Percentiles rank a stretch among this genome's conserved stretches.
Conservation (phyloP, 2,329 filamentous ascomycete species). For the Dactylonectria macrodidyma region DNA sequence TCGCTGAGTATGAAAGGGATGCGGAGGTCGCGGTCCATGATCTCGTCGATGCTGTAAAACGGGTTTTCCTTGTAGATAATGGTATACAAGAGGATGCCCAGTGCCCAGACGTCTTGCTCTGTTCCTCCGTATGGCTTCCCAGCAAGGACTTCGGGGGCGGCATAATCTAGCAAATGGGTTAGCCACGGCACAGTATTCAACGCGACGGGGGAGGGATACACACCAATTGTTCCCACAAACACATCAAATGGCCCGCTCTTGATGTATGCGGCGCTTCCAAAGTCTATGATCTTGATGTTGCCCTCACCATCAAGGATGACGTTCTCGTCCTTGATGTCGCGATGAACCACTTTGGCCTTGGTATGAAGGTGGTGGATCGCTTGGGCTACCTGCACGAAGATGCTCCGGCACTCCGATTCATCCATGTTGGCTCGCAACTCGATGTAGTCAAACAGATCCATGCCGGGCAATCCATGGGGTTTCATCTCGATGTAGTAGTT, state of each 20-base stretch:
- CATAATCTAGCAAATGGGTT: conserved; percentile 80
- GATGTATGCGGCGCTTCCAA: conserved; percentile 97
- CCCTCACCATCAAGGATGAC: conserved; percentile 96
- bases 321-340: conserved; percentile 99
- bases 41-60: conserved; percentile 99
- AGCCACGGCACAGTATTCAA: conserved; percentile 27
- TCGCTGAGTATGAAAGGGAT: conserved; percentile 92
- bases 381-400: conserved; percentile 92
- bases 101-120: conserved; percentile 98
- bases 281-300: conserved; percentile 97
- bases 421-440: conserved; percentile 97
- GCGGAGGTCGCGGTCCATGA: conserved; percentile 95
- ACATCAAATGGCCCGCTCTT: conserved; percentile 99
- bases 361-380: conserved; percentile 94
- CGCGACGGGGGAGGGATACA: conserved; percentile 49
- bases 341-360: conserved; percentile 92
- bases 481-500: conserved; percentile 99
- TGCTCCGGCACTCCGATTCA: conserved; percentile 92
- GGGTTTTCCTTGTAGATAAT: conserved; percentile 99
- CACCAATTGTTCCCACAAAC: conserved; percentile 98
- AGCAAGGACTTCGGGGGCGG: conserved; percentile 96
- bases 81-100: conserved; percentile 97
- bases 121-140: conserved; percentile 94
- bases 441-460: conserved; percentile 99
- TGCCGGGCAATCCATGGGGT: conserved; percentile 93